phyloP scores from a whole-genome alignment of 768 basidiomycete genomes.

The Boletus sp. region DNA sequence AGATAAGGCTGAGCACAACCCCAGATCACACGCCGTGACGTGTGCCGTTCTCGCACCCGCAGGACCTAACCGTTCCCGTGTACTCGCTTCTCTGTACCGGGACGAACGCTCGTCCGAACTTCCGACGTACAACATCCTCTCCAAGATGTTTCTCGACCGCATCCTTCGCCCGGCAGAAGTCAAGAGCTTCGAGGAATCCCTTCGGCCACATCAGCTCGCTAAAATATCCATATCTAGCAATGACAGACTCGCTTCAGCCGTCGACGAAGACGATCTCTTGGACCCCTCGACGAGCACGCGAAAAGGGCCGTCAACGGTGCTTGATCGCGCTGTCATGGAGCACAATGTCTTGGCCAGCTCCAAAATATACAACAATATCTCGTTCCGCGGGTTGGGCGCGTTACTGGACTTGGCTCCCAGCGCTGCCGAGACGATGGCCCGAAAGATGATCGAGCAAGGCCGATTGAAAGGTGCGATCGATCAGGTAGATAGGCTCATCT shows the following conservation, averaged over 20 bases:
- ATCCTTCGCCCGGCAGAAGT: conserved; percentile 90
- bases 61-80: conserved; percentile 91
- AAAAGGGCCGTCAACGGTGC: conserved; percentile 90
- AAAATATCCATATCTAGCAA: conserved; percentile 82
- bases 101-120: conserved; percentile 87
- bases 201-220: conserved; percentile 94
- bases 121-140: conserved; percentile 83
- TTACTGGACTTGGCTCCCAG: conserved; percentile 87
- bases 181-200: conserved; percentile 81
- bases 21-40: conserved; percentile 85
- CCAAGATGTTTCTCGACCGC: conserved; percentile 98
- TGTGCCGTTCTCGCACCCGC: conserved; percentile 97
- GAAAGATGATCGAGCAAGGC: conserved; percentile 98
- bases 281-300: conserved; percentile 68
- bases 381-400: conserved; percentile 89
- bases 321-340: conserved; percentile 98
- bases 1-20: conserved; percentile 8
- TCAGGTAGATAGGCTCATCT: conserved; percentile 92
- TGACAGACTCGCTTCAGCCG: conserved; percentile 70
- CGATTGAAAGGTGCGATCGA: conserved; percentile 92
- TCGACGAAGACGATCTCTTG: conserved; percentile 52
- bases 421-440: conserved; percentile 95
- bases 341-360: conserved; percentile 97
- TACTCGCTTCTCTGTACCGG: conserved; percentile 88
- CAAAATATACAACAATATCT: conserved; percentile 97